phyloP scores from a whole-genome alignment of 2,329 filamentous ascomycete genomes.

The Periconia macrospinosa region DNA sequence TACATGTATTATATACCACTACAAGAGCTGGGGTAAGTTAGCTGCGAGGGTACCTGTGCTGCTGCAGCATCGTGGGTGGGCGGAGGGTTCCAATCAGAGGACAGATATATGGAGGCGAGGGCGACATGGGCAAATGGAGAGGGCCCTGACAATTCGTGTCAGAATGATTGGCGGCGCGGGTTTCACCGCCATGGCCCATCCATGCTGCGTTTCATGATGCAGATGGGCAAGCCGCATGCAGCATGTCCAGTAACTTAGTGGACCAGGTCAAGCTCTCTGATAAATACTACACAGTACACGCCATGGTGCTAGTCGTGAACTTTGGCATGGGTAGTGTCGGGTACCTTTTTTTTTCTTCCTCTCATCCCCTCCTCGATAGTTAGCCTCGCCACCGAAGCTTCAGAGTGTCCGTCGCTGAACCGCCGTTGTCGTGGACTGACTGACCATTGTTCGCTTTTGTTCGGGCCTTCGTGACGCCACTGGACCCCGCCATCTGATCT shows the following conservation, averaged over 20 bases:
- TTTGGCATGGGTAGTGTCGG: not conserved
- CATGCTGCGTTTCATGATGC: slow-evolving; percentile 15
- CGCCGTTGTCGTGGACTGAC: no score
- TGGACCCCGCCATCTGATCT: not conserved
- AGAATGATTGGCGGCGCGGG: slow-evolving; percentile 18
- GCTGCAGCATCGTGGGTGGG: no score
- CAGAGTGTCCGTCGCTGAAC: no score
- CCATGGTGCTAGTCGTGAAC: not conserved
- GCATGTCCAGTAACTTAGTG: slow-evolving; percentile 18
- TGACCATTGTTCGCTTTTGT: not conserved
- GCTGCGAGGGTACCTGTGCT: no score
- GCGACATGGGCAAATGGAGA: slow-evolving; percentile 4
- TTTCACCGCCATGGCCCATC: slow-evolving; percentile 19
- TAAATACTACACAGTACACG: not conserved
- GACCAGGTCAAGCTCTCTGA: not conserved
- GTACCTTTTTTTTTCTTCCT: not conserved
- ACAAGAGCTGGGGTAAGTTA: no score
- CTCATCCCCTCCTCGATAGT: not conserved
- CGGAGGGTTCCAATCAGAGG: no score
- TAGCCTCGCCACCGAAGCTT: no score
- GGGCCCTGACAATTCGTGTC: slow-evolving; percentile 13
- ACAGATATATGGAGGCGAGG: no score
- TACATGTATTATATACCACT: not conserved
- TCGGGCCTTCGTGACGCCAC: not conserved
- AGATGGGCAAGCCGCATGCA: no score